Evolutionary conservation across 2,329 filamentous ascomycete genomes (phyloP).

Genomic region (Fusarium albosuccineum): DNA sequence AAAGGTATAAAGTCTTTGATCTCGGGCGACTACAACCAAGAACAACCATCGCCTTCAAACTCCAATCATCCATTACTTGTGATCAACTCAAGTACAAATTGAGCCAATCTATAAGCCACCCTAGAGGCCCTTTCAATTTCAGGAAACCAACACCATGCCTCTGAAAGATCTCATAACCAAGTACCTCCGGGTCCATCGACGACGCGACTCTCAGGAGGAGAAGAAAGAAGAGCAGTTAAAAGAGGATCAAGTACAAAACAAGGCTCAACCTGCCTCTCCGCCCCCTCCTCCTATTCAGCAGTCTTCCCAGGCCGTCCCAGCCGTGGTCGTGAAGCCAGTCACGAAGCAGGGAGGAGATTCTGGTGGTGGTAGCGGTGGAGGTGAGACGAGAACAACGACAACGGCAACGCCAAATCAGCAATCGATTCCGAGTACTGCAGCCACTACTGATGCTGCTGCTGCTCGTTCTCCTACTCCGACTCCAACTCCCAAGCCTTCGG

Average conservation of each 20-base stretch:
- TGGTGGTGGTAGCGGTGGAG: neutral
- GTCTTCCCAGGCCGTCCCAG: neutral
- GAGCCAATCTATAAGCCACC: too few species aligned
- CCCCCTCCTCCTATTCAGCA: neutral
- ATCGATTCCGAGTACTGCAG: too few species aligned
- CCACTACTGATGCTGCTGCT: too few species aligned
- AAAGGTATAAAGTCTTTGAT: too few species aligned
- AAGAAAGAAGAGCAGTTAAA: neutral
- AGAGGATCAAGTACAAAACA: too few species aligned
- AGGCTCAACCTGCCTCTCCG: neutral
- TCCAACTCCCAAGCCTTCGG: too few species aligned
- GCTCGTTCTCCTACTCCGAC: too few species aligned
- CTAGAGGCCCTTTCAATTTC: too few species aligned
- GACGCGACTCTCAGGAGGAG: conserved; percentile 13
- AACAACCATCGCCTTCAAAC: neutral
- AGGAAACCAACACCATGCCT: conserved; percentile 15
- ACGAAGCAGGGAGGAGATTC: neutral
- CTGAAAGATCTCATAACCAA: conserved; percentile 22
- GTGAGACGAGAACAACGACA: neutral
- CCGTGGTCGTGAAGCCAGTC: neutral
- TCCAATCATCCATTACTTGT: too few species aligned
- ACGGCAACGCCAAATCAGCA: too few species aligned
- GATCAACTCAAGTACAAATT: neutral
- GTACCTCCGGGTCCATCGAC: conserved; percentile 1
- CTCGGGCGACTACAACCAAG: too few species aligned